Conservation (phyloP, 441 rosid species). For the Jatropha podagrica region DNA sequence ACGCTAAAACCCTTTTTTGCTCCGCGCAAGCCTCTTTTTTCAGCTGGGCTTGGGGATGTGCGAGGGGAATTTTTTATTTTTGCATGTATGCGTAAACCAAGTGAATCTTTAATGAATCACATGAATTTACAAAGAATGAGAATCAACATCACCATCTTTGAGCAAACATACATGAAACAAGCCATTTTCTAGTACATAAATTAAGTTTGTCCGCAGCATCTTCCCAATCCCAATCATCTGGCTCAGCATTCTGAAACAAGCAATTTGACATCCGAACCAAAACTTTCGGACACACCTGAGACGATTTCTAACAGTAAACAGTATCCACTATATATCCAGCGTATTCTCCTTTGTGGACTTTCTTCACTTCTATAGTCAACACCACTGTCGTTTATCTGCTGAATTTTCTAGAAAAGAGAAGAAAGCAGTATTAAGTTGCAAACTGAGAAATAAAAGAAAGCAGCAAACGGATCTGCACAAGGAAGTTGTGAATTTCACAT, state of each 20-base stretch:
- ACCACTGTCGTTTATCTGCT: neutral
- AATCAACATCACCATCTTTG: neutral
- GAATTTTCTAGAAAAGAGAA: neutral
- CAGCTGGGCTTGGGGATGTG: too few relatives aligned
- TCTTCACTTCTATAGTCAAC: neutral
- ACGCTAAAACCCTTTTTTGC: too few relatives aligned
- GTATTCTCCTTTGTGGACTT: neutral
- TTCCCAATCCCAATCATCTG: too few relatives aligned
- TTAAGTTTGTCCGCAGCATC: too few relatives aligned
- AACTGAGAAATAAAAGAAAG: neutral
- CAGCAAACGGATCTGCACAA: neutral
- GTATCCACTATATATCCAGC: neutral
- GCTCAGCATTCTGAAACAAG: neutral
- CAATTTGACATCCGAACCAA: neutral
- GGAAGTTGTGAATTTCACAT: neutral
- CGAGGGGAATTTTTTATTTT: too few relatives aligned
- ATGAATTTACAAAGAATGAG: neutral
- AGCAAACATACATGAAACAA: neutral
- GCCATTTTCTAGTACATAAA: neutral
- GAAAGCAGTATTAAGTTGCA: neutral
- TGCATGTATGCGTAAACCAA: too few relatives aligned
- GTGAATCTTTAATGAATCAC: too few relatives aligned
- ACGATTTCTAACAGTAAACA: neutral
- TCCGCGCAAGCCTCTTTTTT: too few relatives aligned
- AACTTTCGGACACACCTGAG: neutral